Conservation (phyloP, 768 basidiomycete species). For the Kwoniella sp. region DNA sequence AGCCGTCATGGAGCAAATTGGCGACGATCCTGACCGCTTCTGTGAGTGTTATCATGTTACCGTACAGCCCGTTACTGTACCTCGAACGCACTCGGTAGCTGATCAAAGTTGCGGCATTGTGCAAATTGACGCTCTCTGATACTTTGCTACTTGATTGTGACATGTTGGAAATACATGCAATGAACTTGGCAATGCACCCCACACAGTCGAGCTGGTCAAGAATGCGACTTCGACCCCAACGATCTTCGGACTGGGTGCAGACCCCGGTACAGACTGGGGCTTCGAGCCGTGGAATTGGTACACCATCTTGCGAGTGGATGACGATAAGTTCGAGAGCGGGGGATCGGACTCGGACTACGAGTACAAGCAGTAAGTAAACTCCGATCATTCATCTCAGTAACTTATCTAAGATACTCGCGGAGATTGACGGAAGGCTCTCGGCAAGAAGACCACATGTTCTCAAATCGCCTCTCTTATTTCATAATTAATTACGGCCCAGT, state of each 20-base stretch:
- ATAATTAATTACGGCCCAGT: too few relatives aligned
- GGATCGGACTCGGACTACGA: too few relatives aligned
- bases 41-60: neutral
- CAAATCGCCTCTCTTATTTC: too few relatives aligned
- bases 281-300: neutral
- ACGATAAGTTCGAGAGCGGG: neutral
- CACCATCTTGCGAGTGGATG: neutral
- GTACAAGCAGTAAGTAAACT: neutral
- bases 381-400: too few relatives aligned
- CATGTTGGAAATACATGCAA: neutral
- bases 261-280: neutral
- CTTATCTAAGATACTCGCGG: too few relatives aligned
- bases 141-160: too few relatives aligned
- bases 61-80: too few relatives aligned
- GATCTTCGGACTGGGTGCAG: neutral
- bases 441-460: too few relatives aligned
- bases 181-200: neutral
- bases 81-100: too few relatives aligned
- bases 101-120: too few relatives aligned
- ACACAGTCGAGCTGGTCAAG: neutral
- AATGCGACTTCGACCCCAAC: neutral
- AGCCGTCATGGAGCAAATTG: neutral
- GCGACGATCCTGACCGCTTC: neutral
- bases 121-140: too few relatives aligned
- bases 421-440: too few relatives aligned